phyloP scores from a whole-genome alignment of 2,329 filamentous ascomycete genomes.

The Aspergillus novofumigatus region DNA sequence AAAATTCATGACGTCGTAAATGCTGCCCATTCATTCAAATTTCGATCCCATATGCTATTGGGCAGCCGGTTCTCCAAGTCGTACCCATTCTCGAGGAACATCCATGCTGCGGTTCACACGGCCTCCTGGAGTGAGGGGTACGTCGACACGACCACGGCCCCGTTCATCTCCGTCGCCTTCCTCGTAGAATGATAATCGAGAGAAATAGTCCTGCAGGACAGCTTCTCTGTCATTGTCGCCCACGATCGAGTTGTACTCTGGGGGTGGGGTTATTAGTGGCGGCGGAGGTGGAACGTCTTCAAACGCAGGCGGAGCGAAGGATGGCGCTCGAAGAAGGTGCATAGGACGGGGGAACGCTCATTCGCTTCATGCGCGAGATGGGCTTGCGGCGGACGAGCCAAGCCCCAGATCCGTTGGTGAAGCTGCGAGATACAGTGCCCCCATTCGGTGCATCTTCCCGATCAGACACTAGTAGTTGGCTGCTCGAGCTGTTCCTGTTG shows the following conservation, averaged over 20 bases:
- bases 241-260: constrained; percentile 76
- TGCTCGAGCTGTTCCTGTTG: constrained; percentile 25
- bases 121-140: constrained; percentile 61
- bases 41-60: constrained; percentile 8
- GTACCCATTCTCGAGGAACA: constrained; percentile 54
- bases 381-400: constrained; percentile 47
- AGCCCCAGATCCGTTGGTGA: constrained; percentile 38
- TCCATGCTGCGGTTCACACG: constrained; percentile 63
- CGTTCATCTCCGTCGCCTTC: constrained; percentile 56
- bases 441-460: constrained; percentile 26
- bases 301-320: constrained; percentile 83
- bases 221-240: constrained; percentile 63
- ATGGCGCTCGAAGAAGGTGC: constrained; percentile 76
- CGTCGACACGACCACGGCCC: constrained; percentile 46
- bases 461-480: constrained; percentile 18
- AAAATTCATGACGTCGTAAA: constrained; percentile 10
- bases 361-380: constrained; percentile 47
- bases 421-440: constrained; percentile 30
- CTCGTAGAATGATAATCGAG: constrained; percentile 65
- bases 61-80: constrained; percentile 28
- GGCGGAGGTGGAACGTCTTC: constrained; percentile 75
- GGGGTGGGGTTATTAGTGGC: constrained; percentile 73
- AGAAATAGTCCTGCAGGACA: constrained; percentile 80
- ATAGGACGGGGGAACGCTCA: constrained; percentile 62
- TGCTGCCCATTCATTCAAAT: neutral